Percentiles rank a stretch among this genome's conserved stretches.
These are phyloP conservation scores for Geotrichum restrictum DNA, from an alignment of 1,139 yeast species.

Conservation along the genomic window DNA sequence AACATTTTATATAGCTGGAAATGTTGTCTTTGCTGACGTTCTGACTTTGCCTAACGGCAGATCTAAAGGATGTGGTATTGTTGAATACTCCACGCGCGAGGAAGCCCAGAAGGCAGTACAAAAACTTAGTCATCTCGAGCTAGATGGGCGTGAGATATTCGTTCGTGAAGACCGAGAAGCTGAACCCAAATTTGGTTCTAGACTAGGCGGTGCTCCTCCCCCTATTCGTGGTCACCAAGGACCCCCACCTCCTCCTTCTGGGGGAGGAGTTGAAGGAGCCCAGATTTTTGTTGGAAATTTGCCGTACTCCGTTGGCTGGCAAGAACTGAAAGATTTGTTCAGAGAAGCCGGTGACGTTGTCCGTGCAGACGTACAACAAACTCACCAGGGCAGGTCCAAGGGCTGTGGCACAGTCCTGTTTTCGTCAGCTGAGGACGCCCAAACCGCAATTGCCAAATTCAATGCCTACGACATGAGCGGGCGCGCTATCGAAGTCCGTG, in stretches of 20 bases:
- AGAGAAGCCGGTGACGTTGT: conserved; percentile 69
- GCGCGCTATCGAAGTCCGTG: conserved; percentile 72
- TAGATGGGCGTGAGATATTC: conserved; percentile 77
- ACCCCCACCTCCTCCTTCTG: conserved; percentile 24
- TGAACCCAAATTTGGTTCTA: conserved; percentile 28
- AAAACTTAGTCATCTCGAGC: conserved; percentile 61
- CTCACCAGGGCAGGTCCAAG: conserved; percentile 70
- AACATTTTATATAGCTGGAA: conserved; percentile 51
- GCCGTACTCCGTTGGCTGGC: conserved; percentile 80
- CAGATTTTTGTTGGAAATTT: conserved; percentile 81
- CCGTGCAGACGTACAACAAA: conserved; percentile 74
- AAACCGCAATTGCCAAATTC: conserved; percentile 83
- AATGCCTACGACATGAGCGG: conserved; percentile 93
- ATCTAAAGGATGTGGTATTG: conserved; percentile 71
- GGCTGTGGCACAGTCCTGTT: conserved; percentile 90
- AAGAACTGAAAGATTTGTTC: conserved; percentile 78
- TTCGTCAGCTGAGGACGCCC: conserved; percentile 80
- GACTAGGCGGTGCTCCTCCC: conserved; percentile 25
- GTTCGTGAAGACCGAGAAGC: conserved; percentile 61
- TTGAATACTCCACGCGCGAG: conserved; percentile 66
- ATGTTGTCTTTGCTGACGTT: conserved; percentile 79
- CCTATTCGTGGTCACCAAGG: conserved; percentile 23
- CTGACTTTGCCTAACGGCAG: conserved; percentile 80
- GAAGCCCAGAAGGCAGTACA: conserved; percentile 75
- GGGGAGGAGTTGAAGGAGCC: conserved; percentile 34